Percentiles rank a stretch among this genome's conserved stretches.
Evolutionary conservation across 352 stramenopile species (phyloP).

Genomic region (Globisporangium abappressorium): DNA sequence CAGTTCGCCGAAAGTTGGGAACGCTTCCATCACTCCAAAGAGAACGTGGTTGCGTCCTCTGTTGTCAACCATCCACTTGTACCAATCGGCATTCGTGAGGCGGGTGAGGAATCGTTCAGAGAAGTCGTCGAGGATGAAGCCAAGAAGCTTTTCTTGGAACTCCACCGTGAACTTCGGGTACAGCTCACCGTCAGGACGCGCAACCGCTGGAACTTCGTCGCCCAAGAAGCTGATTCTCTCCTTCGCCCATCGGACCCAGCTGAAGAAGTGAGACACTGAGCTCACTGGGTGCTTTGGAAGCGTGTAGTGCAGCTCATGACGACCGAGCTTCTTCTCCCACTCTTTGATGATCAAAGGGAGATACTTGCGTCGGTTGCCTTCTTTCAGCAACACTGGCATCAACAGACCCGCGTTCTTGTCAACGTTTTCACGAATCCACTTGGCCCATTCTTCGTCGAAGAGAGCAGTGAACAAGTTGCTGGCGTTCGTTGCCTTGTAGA

Average conservation of each 20-base stretch:
- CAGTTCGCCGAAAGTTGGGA: constrained; percentile 54
- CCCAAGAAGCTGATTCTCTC: constrained; percentile 68
- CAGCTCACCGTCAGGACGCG: constrained; percentile 39
- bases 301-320: constrained; percentile 56
- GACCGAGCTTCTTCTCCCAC: constrained; percentile 61
- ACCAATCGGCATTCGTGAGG: constrained; percentile 69
- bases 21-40: constrained; percentile 59
- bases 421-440: constrained; percentile 61
- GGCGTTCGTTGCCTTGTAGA: constrained; percentile 45
- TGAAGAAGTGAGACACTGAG: constrained; percentile 65
- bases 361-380: constrained; percentile 49
- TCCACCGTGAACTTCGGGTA: constrained; percentile 67
- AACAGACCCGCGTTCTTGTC: constrained; percentile 48
- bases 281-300: constrained; percentile 64
- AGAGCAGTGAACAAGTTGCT: constrained; percentile 63
- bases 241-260: constrained; percentile 82
- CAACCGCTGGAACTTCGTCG: constrained; percentile 38
- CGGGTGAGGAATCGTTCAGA: constrained; percentile 44
- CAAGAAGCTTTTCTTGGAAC: constrained; percentile 61
- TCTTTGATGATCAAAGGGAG: constrained; percentile 47
- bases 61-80: constrained; percentile 70
- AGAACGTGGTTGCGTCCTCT: constrained; percentile 59
- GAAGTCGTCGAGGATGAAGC: constrained; percentile 70
- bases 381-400: constrained; percentile 40
- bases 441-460: constrained; percentile 48